Evolutionary conservation across 805 yeast species (phyloP), one percentile per base, ranked within the genome.

Genomic region (Candida mattraensis): DNA sequence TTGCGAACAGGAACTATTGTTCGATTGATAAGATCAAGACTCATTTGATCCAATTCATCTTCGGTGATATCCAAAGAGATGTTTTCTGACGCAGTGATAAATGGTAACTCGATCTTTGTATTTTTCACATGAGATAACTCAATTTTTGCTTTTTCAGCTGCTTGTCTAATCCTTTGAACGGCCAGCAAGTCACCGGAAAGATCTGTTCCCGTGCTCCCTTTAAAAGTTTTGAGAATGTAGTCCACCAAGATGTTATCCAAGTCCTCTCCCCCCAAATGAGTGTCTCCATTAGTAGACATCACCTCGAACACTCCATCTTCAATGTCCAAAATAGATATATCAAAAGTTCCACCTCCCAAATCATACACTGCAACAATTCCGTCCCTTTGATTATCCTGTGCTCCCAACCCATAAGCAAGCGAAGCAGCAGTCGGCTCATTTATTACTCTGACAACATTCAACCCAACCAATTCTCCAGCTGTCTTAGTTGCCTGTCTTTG

Each of bases 231-330:
- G 36, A 88, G 81, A 40, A 89, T 78, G 68, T 80, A 78, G 64
- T 91, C 76, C 47, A 89, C 89, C 48, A 88, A 64, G 45, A 83
- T 71, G 60, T 87, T 87, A 64, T 85, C 94, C 64, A 86, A 82
- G 66, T 85, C 94, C 67, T 85, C 94, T 62, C 94, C 94, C 60
- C 94, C 94, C 59, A 85, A 69, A 69, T 85, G 94, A 35, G 94
- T 85, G 69, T 85, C 93, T 70, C 94, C 97, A 69, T 88, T 87
- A 53, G 97, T 88, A 38, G 96, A 80, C 70, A 85, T 82, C 59
- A 88, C 97, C 74, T 88, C 97, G 62, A 88, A 88, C 42, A 88
- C 96, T 67, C 97, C 97, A 61, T 88, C 89, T 66, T 88, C 96
- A 56, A 88, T 89, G 72, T 89, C 97, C 58, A 88, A 76, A 57